Conservation (phyloP, 1,284 basidiomycete species). For the Fomitopsis betulina region DNA sequence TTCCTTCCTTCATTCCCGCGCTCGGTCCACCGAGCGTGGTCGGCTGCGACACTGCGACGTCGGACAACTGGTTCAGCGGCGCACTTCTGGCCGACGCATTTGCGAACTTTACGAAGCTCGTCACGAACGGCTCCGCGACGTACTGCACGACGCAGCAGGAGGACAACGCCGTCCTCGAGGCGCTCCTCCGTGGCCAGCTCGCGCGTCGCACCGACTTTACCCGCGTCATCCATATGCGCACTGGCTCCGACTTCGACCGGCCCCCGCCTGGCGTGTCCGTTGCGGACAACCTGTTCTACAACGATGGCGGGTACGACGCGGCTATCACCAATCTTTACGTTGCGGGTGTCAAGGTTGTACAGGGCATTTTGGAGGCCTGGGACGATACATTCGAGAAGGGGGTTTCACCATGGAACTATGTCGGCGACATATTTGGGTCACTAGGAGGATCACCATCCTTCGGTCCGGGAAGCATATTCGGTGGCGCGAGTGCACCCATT, state of each 20-base stretch:
- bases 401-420: constrained; percentile 25
- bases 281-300: constrained; percentile 21
- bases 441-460: neutral
- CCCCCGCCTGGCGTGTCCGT: constrained; percentile 26
- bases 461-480: neutral
- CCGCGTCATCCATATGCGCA: constrained; percentile 41
- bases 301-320: constrained; percentile 17
- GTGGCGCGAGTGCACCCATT: neutral
- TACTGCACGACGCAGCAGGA: constrained; percentile 46
- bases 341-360: constrained; percentile 27
- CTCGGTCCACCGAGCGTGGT: constrained; percentile 31
- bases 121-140: constrained; percentile 32
- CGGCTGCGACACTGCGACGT: constrained; percentile 36
- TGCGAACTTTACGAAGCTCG: constrained; percentile 36
- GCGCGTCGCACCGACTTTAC: constrained; percentile 38
- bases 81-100: constrained; percentile 33
- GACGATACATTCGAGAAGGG: constrained; percentile 22
- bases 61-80: constrained; percentile 41
- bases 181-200: constrained; percentile 36
- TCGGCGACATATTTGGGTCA: constrained; percentile 24
- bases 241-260: constrained; percentile 41
- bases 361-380: constrained; percentile 28
- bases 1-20: constrained; percentile 17
- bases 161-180: constrained; percentile 43
- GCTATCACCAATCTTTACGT: constrained; percentile 25